Base-by-base conservation (phyloP, 129 eudicot species). In the Centrapalus pauciflorus region DNA sequence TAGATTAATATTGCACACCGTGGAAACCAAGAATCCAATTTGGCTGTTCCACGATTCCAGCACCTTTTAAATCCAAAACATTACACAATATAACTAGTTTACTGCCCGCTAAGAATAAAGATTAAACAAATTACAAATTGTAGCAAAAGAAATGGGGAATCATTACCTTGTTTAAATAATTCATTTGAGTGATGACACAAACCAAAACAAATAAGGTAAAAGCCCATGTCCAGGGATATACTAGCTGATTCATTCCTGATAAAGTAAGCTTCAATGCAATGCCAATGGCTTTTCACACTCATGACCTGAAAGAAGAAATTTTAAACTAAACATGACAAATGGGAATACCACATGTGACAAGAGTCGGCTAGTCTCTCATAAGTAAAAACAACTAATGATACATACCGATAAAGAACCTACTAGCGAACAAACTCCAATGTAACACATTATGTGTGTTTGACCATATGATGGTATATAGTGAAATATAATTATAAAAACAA, bases 241-340 rank as follows among this genome's bases (percentile, higher is more conserved):
- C 72, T 11, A 91, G 72, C 61, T 91, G 97, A 77, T 91, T 91
- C 46, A 66, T 79, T 72, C 97, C 97, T 21, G 94, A 85, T 61
- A 91, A 79, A 4, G 96, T 91, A 55, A 91, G 80, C 78, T 91
- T 91, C 69, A 91, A 79, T 26, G 97, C 97, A 54, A 91, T 91
- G 23, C 97, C 96, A 61, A 91, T n/a, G 77, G 54, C 95, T 96
- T 83, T 91, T 91, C 77, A 87, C 96, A 73, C 97, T 87, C 97
- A 91, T 91, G 55, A 91, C 97, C 97, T 91, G 85, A 16, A 67
- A 63, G 76, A 9, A 38, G 19, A 25, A 59, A 21, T 38, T n/a
- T n/a, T n/a, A 61, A 37, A 11, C 32, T 23, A 6, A 43, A 73
- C 12, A 43, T 8, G 5, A 21, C 30, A 55, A 2, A 16, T 2